These are phyloP conservation scores for Pythium aquatile DNA, from an alignment of 352 stramenopile genomes.

Conservation along the genomic window DNA sequence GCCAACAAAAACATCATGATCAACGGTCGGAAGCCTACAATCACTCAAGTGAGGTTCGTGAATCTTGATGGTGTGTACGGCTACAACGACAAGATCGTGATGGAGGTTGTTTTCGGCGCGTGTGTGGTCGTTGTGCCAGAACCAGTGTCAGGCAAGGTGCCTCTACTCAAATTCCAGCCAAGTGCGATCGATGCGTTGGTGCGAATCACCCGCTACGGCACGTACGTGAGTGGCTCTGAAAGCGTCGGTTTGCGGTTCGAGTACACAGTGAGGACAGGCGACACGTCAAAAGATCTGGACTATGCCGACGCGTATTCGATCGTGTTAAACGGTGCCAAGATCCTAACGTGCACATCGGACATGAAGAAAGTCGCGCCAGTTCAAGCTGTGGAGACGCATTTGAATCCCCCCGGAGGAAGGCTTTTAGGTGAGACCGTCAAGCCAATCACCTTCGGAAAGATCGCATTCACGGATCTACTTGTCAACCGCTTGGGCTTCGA, in stretches of 20 bases:
- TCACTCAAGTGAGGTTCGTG: slow-evolving; percentile 50
- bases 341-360: slow-evolving; percentile 61
- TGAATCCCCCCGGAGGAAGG: slow-evolving; percentile 73
- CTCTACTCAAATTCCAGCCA: slow-evolving; percentile 57
- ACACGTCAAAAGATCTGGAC: slow-evolving; percentile 60
- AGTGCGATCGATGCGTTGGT: slow-evolving; percentile 31
- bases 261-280: slow-evolving; percentile 72
- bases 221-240: slow-evolving; percentile 56
- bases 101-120: slow-evolving; percentile 66
- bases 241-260: slow-evolving; percentile 58
- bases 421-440: slow-evolving; percentile 42
- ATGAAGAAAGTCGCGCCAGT: slow-evolving; percentile 29
- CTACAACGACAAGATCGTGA: slow-evolving; percentile 51
- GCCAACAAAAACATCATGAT: slow-evolving; percentile 69
- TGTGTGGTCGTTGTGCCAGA: slow-evolving; percentile 45
- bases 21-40: slow-evolving; percentile 63
- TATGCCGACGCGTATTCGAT: slow-evolving; percentile 59
- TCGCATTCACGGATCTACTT: slow-evolving; percentile 66
- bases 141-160: slow-evolving; percentile 31
- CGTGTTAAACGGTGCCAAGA: slow-evolving; percentile 63
- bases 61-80: slow-evolving; percentile 63
- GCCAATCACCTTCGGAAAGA: slow-evolving; percentile 54
- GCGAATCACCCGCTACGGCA: slow-evolving; percentile 56
- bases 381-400: slow-evolving; percentile 63
- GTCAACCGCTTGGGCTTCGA: slow-evolving; percentile 71